phyloP scores from a whole-genome alignment of 2,329 filamentous ascomycete genomes.

The Talaromyces sp. region DNA sequence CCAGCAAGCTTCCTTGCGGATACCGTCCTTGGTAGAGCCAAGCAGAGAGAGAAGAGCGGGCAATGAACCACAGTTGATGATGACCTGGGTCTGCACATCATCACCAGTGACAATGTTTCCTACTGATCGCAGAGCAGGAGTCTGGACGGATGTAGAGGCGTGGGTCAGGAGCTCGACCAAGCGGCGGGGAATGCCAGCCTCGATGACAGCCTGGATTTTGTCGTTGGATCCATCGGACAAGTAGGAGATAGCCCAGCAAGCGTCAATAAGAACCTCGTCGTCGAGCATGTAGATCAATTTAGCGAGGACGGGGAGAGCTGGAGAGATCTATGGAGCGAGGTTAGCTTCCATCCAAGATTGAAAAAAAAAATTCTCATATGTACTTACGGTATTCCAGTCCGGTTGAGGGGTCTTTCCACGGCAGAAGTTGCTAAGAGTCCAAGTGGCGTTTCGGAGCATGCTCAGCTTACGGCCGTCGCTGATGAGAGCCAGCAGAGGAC shows the following conservation, averaged over 20 bases:
- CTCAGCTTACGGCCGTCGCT: conserved; percentile 97
- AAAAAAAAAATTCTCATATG: background rate
- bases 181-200: conserved; percentile 92
- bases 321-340: conserved; percentile 64
- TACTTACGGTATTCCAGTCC: conserved; percentile 87
- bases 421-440: conserved; percentile 99
- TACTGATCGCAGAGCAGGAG: conserved; percentile 90
- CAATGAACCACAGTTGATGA: conserved; percentile 96
- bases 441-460: conserved; percentile 98
- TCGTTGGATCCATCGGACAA: conserved; percentile 97
- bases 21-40: conserved; percentile 96
- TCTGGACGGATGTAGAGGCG: conserved; percentile 96
- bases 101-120: conserved; percentile 99
- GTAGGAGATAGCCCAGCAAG: conserved; percentile 99
- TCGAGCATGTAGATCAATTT: conserved; percentile 98
- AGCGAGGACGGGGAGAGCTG: conserved; percentile 86
- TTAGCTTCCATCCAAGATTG: background rate
- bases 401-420: conserved; percentile 98
- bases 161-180: conserved; percentile 98
- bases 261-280: conserved; percentile 96
- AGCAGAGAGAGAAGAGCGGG: conserved; percentile 88
- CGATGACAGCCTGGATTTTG: conserved; percentile 98
- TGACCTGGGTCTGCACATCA: conserved; percentile 97
- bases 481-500: conserved; percentile 80
- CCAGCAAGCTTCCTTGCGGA: conserved; percentile 99